These are phyloP conservation scores for Parastagonospora nodorum DNA, from an alignment of 2,329 filamentous ascomycete genomes.

Conservation along the genomic window DNA sequence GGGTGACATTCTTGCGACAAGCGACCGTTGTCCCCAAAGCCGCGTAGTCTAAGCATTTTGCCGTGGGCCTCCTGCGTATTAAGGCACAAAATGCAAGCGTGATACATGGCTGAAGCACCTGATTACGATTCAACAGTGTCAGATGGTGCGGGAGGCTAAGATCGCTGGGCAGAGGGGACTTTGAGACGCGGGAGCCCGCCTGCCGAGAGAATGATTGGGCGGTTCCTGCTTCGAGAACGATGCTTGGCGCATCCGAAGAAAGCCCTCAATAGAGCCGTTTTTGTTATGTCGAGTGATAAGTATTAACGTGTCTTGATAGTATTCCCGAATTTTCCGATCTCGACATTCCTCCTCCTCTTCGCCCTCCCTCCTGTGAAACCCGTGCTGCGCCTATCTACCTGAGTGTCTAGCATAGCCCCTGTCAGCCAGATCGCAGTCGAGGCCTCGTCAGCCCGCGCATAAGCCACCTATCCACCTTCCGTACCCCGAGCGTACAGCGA, in stretches of 20 bases:
- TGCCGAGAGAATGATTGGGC: conserved; percentile 26
- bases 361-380: conserved; percentile 7
- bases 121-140: conserved; percentile 27
- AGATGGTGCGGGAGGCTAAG: conserved; percentile 17
- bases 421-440: conserved; percentile 12
- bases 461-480: conserved; percentile 32
- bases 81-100: conserved; percentile 16
- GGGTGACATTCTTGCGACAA: conserved; percentile 9
- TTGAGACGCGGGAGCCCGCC: conserved; percentile 30
- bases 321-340: neutral
- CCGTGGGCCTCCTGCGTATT: conserved; percentile 14
- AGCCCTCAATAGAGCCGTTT: conserved; percentile 8
- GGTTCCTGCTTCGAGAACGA: conserved; percentile 6
- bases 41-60: conserved; percentile 12
- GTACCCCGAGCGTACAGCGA: conserved; percentile 13
- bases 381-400: conserved; percentile 6
- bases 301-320: neutral
- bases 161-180: conserved; percentile 18
- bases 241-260: conserved; percentile 17
- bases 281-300: neutral
- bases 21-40: conserved; percentile 10
- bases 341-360: neutral
- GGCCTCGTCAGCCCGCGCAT: conserved; percentile 35
- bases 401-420: conserved; percentile 5
- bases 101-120: conserved; percentile 35